Conservation (phyloP, 2,329 filamentous ascomycete species). For the Chaetomium sp. region DNA sequence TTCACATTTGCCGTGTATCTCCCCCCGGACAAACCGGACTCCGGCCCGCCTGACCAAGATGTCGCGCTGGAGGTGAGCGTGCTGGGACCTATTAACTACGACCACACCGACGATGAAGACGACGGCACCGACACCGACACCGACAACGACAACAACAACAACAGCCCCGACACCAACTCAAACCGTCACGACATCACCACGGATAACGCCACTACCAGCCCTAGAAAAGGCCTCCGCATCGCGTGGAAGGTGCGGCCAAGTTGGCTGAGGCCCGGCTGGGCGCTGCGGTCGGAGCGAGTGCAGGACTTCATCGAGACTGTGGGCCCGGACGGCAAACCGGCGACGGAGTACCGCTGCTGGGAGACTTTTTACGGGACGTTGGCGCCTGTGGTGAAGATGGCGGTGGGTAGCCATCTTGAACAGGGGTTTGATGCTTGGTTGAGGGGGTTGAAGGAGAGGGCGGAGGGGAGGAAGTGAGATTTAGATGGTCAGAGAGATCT, state of each 20-base stretch:
- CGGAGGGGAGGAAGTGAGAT: conserved; percentile 18
- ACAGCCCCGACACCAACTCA: background rate
- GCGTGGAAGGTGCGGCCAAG: conserved; percentile 33
- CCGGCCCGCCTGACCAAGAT: conserved; percentile 5
- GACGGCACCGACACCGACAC: background rate
- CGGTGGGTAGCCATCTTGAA: conserved; percentile 29
- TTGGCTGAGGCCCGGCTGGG: conserved; percentile 23
- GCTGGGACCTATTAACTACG: conserved; percentile 28
- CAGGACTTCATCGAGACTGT: conserved; percentile 36
- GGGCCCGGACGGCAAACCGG: conserved; percentile 22
- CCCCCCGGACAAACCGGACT: conserved; percentile 21
- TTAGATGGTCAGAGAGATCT: no score
- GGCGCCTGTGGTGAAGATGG: conserved; percentile 29
- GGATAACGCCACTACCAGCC: background rate
- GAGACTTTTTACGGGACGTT: conserved; percentile 41
- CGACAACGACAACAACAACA: conserved; percentile 18
- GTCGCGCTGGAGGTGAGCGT: conserved; percentile 26
- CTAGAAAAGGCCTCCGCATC: conserved; percentile 31
- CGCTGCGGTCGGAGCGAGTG: conserved; percentile 35
- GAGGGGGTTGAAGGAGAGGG: conserved; percentile 32
- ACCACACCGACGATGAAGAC: conserved; percentile 18
- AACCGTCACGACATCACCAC: background rate
- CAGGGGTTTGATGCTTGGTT: conserved; percentile 34
- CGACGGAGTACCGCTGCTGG: conserved; percentile 38
- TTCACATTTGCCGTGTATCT: conserved; percentile 32